A percentile compares a stretch with the other conserved stretches of the same genome.
Conservation (phyloP, 2,329 filamentous ascomycete species). For the Fusarium annulatum region DNA sequence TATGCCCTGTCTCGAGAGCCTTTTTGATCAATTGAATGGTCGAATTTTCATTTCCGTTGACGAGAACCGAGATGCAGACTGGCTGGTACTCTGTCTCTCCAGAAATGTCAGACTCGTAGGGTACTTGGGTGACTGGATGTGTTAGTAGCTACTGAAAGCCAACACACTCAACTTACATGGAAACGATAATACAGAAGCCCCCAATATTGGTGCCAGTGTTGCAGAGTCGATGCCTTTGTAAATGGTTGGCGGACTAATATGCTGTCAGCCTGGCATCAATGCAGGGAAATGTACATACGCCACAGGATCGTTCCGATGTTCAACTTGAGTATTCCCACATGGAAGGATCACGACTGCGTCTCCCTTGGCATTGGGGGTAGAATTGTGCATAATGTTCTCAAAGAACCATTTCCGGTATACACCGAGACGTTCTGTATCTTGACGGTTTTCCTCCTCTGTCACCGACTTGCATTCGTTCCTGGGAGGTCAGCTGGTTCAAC, state of each 20-base stretch:
- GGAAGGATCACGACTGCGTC: slow-evolving; percentile 47
- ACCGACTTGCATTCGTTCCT: slow-evolving; percentile 35
- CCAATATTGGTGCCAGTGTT: slow-evolving; percentile 46
- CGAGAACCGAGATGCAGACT: slow-evolving; percentile 48
- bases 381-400: slow-evolving; percentile 39
- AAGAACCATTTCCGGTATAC: slow-evolving; percentile 50
- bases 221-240: slow-evolving; percentile 43
- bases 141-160: slow-evolving; percentile 12
- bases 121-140: slow-evolving; percentile 45
- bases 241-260: slow-evolving; percentile 42
- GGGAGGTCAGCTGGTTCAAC: slow-evolving; percentile 1
- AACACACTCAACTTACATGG: slow-evolving; percentile 47
- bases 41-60: slow-evolving; percentile 41
- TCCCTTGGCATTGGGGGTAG: slow-evolving; percentile 32
- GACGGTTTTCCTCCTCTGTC: slow-evolving; percentile 2
- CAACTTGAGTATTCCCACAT: slow-evolving; percentile 28
- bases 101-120: slow-evolving; percentile 48
- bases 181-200: slow-evolving; percentile 47
- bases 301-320: slow-evolving; percentile 44
- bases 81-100: slow-evolving; percentile 45
- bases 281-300: slow-evolving; percentile 37
- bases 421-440: slow-evolving; percentile 39
- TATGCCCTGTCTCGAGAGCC: slow-evolving; percentile 43
- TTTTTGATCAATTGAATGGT: slow-evolving; percentile 46
- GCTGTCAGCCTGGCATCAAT: slow-evolving; percentile 26